Evolutionary conservation across 2,329 filamentous ascomycete genomes (phyloP).

Genomic region (Endocalyx cinctus): DNA sequence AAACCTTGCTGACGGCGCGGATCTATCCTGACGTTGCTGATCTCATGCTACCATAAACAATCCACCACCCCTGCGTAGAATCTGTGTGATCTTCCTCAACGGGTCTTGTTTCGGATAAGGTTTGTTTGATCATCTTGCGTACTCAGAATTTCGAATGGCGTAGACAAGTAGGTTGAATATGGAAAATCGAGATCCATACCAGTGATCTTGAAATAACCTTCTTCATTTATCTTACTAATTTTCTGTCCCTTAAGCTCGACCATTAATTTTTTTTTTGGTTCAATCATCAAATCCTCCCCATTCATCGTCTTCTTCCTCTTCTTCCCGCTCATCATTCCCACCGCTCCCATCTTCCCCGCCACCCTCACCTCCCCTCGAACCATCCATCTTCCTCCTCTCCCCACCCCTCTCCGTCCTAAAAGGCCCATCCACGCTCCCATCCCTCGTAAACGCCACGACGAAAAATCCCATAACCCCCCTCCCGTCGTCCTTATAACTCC

Average conservation of each 20-base stretch:
- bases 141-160: neutral
- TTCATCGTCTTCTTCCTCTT: constrained; percentile 20
- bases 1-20: too few species aligned
- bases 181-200: too few species aligned
- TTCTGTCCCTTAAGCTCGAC: neutral
- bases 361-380: constrained; percentile 14
- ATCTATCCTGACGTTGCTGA: too few species aligned
- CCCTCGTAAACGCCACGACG: constrained; percentile 77
- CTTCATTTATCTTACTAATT: neutral
- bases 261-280: too few species aligned
- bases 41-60: too few species aligned
- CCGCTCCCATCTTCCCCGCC: constrained; percentile 12
- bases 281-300: constrained; percentile 32
- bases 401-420: constrained; percentile 33
- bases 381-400: constrained; percentile 17
- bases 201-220: neutral
- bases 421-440: too few species aligned
- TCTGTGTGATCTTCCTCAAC: too few species aligned
- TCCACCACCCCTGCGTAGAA: too few species aligned
- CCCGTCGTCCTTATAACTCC: constrained; percentile 75
- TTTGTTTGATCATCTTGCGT: neutral
- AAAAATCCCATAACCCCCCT: constrained; percentile 94
- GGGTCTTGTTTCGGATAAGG: too few species aligned
- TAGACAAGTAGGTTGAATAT: too few species aligned
- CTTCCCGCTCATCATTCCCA: constrained; percentile 11